Conservation (phyloP, 176 grass and related monocot genomes). For the Bothriochloa decipiens region DNA sequence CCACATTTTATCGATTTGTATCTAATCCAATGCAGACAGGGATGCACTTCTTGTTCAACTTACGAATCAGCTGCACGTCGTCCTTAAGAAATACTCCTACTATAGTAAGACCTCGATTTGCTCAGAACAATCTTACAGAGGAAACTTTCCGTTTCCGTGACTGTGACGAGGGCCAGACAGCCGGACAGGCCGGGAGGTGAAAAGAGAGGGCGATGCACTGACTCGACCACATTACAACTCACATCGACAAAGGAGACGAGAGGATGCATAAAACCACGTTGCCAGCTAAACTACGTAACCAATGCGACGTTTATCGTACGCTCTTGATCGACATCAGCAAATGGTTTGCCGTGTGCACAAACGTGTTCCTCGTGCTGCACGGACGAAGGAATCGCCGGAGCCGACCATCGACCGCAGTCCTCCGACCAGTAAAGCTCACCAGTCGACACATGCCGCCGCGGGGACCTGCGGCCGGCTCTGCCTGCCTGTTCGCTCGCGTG, state of each 20-base stretch:
- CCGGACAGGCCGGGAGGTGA: neutral
- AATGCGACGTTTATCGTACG: neutral
- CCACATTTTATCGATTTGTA: too few species aligned
- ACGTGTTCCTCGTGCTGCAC: conserved; percentile 30
- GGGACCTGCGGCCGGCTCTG: too few species aligned
- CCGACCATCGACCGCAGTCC: neutral
- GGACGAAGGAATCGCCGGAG: conserved; percentile 10
- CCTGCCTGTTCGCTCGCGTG: too few species aligned
- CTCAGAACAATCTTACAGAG: too few species aligned
- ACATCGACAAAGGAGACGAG: neutral
- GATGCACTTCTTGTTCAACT: too few species aligned
- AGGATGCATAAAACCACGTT: neutral
- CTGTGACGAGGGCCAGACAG: neutral
- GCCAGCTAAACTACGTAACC: neutral
- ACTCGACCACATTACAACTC: neutral
- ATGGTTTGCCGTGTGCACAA: neutral
- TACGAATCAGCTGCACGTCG: too few species aligned
- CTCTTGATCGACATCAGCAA: neutral
- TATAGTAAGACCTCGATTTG: neutral
- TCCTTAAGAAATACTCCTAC: too few species aligned
- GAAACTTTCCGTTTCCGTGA: neutral
- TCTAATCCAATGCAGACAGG: too few species aligned
- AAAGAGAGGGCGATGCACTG: neutral
- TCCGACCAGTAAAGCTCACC: neutral
- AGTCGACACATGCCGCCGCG: neutral